Conservation (phyloP, 208 protist genomes). For the Hexamita inflata region DNA sequence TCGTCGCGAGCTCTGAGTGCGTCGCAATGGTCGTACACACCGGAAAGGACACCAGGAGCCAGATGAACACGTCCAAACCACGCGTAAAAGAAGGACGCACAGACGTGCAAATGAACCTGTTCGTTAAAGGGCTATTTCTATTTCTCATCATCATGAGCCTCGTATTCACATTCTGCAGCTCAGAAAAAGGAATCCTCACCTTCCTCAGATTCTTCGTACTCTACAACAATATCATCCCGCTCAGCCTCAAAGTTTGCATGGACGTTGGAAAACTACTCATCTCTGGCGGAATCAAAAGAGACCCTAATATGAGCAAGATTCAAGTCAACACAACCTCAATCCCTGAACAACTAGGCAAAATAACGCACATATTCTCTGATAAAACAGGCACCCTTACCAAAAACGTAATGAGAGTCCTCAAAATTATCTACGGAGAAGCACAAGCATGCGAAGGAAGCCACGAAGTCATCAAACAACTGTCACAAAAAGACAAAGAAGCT, state of each 20-base stretch:
- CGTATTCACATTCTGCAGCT: constrained; percentile 8
- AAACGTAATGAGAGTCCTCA: constrained; percentile 70
- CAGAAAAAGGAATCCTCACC: background rate
- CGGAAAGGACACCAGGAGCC: constrained; percentile 69
- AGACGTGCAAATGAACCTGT: constrained; percentile 76
- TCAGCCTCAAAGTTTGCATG: constrained; percentile 79
- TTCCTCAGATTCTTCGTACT: constrained; percentile 75
- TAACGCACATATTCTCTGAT: constrained; percentile 86
- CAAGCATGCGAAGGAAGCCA: constrained; percentile 32
- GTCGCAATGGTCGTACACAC: constrained; percentile 68
- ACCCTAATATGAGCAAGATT: constrained; percentile 49
- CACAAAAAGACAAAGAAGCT: too few relatives aligned
- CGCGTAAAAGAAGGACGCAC: constrained; percentile 63
- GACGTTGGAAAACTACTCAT: constrained; percentile 88
- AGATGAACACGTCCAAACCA: constrained; percentile 75
- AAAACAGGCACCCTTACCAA: constrained; percentile 95
- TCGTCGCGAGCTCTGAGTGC: constrained; percentile 68
- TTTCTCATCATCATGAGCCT: background rate
- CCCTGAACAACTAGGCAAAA: constrained; percentile 86
- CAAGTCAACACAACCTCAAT: constrained; percentile 79
- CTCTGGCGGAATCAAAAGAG: constrained; percentile 67
- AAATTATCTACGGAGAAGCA: constrained; percentile 51
- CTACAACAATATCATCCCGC: constrained; percentile 88
- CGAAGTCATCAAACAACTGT: too few relatives aligned
- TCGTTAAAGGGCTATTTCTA: constrained; percentile 67